Evolutionary conservation across 768 basidiomycete species (phyloP), one percentile per base, ranked within the genome.

Genomic region (Boletus pseudo-olivaceus): DNA sequence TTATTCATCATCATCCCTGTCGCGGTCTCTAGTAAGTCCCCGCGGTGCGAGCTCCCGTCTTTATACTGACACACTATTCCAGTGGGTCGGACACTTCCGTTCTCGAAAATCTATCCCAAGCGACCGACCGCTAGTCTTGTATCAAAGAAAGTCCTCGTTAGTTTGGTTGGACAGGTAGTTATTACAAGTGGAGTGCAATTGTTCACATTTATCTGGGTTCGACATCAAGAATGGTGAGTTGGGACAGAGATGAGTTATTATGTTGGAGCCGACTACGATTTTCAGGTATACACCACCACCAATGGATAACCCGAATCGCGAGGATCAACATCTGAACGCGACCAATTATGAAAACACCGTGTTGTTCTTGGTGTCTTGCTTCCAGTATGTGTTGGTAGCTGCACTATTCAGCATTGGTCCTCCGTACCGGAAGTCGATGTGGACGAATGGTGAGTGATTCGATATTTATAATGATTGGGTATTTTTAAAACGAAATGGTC

Each of bases 381-480:
- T 98, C 84, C 97, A 99, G 73, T 99, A 99, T 70, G 92, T 98
- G 64, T 77, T 98, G 46, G 91, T 97, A 8, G 97, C 96, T 12
- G 96, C 88, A 0, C 93, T 98, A 1, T 99, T 98, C 75, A 96
- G 92, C 68, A 97, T 98, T 60, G 97, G 97, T 0, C 95, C 95
- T 4, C 97, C 97, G 5, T 99, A 96, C 71, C 83, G 97, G 47
- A 89, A 91, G 71, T 81, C 93, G 26, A 90, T 98, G 80, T 93
- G 89, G 83, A 91, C 94, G 15, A 99, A 99, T 66, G 83, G 95
- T 95, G 66, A 52, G 84, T 67, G 41, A 19, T 7, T 23, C 14
- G 34, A 37, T 47, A 1, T 37, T 51, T 1, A 34, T 37, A 47
- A 35, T 52, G 49, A 38, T 37, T 7, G 10, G 7, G 23, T 23